These are phyloP conservation scores for Sherardia arvensis DNA, from an alignment of 257 asterid species.

Conservation along the genomic window DNA sequence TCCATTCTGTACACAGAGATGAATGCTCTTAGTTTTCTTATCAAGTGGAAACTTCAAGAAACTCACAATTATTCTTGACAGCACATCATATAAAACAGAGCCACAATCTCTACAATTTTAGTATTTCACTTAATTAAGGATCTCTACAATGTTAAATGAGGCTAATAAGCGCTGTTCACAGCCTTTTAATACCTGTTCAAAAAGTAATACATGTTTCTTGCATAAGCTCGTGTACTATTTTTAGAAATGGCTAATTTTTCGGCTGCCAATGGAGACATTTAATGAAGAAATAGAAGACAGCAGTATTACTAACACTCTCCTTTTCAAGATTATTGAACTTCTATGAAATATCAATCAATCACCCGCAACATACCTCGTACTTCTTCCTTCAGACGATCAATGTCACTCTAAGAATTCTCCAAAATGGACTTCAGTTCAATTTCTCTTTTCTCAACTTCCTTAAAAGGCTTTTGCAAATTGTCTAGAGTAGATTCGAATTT, in stretches of 20 bases:
- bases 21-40: not conserved
- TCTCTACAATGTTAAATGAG: too few relatives aligned
- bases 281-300: not conserved
- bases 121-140: not conserved
- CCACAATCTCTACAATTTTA: not conserved
- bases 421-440: slow-evolving; percentile 45
- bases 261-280: not conserved
- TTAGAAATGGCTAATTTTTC: not conserved
- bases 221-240: not conserved
- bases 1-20: slow-evolving; percentile 46
- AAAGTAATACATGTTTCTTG: not conserved
- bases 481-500: slow-evolving; percentile 64
- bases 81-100: not conserved
- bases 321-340: not conserved
- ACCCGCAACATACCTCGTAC: slow-evolving; percentile 41
- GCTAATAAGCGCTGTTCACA: not conserved
- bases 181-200: not conserved
- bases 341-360: not conserved
- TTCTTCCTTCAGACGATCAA: slow-evolving; percentile 49
- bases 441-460: slow-evolving; percentile 56
- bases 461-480: slow-evolving; percentile 41
- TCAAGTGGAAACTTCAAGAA: not conserved
- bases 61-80: not conserved
- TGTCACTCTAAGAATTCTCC: slow-evolving; percentile 54
- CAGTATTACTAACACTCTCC: too few relatives aligned